Percentiles rank a stretch among this genome's conserved stretches.
Conservation (phyloP, 306 rosid genomes). For the Mimosa bimucronata region DNA sequence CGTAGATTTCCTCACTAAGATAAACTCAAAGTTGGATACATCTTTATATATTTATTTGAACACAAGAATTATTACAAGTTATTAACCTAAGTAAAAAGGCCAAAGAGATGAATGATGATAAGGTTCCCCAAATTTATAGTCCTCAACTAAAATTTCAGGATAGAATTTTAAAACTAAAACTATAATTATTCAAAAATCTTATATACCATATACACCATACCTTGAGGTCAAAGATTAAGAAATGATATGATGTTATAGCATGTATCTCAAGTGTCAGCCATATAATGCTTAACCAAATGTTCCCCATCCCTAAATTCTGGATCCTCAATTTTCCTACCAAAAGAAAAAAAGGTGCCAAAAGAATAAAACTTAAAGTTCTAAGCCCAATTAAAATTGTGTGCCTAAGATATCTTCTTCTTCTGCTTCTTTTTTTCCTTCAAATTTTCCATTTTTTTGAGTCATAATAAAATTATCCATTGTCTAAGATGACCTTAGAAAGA, state of each 20-base stretch:
- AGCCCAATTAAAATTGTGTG: conserved; percentile 5
- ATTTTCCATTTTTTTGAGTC: background rate
- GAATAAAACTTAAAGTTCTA: background rate
- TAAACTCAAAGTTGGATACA: too few species aligned
- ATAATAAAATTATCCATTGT: background rate
- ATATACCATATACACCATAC: background rate
- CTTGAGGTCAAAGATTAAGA: conserved; percentile 19
- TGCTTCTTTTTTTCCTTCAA: too few species aligned
- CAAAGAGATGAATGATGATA: too few species aligned
- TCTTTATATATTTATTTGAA: too few species aligned
- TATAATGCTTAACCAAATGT: background rate
- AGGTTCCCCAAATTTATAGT: background rate
- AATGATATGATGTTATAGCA: background rate
- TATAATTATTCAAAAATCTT: background rate
- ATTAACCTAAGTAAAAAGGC: too few species aligned
- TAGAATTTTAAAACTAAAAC: background rate
- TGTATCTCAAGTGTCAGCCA: background rate
- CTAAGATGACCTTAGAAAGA: background rate
- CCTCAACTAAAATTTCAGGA: background rate
- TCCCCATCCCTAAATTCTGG: background rate
- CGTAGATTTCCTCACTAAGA: too few species aligned
- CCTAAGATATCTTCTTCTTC: background rate
- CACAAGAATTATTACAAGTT: too few species aligned
- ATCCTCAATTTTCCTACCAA: conserved; percentile 1
- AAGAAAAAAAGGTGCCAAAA: background rate